Conservation (phyloP, 257 asterid species). For the Handroanthus guayacan region DNA sequence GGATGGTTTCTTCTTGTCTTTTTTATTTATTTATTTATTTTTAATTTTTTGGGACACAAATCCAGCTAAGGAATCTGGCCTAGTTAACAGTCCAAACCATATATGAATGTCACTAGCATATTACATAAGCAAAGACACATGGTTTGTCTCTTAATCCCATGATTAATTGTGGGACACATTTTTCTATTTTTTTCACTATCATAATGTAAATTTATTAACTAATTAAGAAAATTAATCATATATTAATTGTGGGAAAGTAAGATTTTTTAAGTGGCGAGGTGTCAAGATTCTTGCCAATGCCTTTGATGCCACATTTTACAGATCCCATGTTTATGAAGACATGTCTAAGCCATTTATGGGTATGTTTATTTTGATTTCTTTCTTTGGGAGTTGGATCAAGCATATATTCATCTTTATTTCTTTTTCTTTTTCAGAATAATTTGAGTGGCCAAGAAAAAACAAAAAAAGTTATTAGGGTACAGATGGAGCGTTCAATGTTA, state of each 20-base stretch:
- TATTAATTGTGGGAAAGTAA: background rate
- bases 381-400: background rate
- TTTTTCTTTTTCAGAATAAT: no score
- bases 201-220: background rate
- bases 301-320: constrained; percentile 25
- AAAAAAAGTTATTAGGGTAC: no score
- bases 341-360: constrained; percentile 13
- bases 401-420: no score
- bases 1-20: constrained; percentile 2
- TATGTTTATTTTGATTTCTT: background rate
- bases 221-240: background rate
- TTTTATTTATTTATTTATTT: background rate
- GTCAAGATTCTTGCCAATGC: constrained; percentile 25
- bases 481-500: no score
- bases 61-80: constrained; percentile 32
- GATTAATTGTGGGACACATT: constrained; percentile 20
- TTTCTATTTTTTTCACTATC: background rate
- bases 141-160: constrained; percentile 38
- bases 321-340: constrained; percentile 13
- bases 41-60: background rate
- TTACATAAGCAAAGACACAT: constrained; percentile 30
- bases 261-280: constrained; percentile 16
- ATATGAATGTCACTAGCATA: constrained; percentile 21
- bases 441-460: no score
- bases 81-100: constrained; percentile 19